Percentiles rank a stretch among this genome's conserved stretches.
Conservation (phyloP, 2,329 filamentous ascomycete species). For the Lecanoromycetidae sp. region DNA sequence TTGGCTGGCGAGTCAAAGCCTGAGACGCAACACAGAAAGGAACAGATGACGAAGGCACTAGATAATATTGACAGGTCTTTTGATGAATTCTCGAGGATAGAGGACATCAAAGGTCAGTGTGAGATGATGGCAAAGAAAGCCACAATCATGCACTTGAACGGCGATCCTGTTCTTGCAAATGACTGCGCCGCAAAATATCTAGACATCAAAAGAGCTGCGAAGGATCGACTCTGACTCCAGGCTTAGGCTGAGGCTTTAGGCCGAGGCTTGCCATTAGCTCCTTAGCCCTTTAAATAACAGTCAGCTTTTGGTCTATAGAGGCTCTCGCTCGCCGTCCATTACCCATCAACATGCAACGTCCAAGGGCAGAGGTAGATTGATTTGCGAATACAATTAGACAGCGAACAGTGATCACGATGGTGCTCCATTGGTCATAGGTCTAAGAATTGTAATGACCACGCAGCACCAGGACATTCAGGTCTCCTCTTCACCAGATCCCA, state of each 20-base stretch:
- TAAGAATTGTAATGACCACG: too few species aligned
- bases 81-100: conserved; percentile 51
- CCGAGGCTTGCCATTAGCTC: too few species aligned
- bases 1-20: conserved; percentile 47
- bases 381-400: too few species aligned
- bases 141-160: conserved; percentile 58
- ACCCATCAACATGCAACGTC: too few species aligned
- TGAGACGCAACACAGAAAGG: conserved; percentile 35
- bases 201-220: conserved; percentile 39
- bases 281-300: neutral
- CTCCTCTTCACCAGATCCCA: neutral
- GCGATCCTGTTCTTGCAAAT: conserved; percentile 51
- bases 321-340: too few species aligned
- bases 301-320: too few species aligned
- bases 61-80: conserved; percentile 52
- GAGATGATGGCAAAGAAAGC: conserved; percentile 76
- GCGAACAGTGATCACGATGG: too few species aligned
- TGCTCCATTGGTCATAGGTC: too few species aligned
- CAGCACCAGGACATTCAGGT: too few species aligned
- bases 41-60: conserved; percentile 47
- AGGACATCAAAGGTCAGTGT: conserved; percentile 58
- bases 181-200: conserved; percentile 56
- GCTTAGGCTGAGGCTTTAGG: neutral
- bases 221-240: neutral
- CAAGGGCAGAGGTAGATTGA: too few species aligned